Evolutionary conservation across 306 rosid genomes (phyloP), one percentile per base, ranked within the genome.

Genomic region (Malus sieversii): DNA sequence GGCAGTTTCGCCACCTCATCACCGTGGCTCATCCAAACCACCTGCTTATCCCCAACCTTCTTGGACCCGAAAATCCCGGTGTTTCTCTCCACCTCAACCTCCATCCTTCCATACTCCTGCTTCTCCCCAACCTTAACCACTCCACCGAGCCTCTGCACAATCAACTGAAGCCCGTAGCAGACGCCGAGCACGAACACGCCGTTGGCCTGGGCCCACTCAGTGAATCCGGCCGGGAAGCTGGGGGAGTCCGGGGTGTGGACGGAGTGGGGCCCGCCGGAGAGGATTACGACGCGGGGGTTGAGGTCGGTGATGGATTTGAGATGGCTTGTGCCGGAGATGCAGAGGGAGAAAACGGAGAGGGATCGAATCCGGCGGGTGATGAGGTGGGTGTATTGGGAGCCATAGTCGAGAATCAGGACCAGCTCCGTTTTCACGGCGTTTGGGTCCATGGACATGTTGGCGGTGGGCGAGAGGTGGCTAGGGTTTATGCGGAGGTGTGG

Each of bases 1-100:
- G 99, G 99, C 55, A 92, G 78, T 19, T 60, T 53, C 1, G 73
- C 89, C 18, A 85, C 97, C 84, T 95, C 99, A 30, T 95, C 97
- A 6, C 99, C 97, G 59, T 95, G 99, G 82, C 99, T 95, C 99
- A 95, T 92, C 97, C 99, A 95, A 42, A 95, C 99, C 9, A 71
- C 78, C 84, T 90, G 86, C 38, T 63, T 80, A 23, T 77, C 83
- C 30, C 97, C 97, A 1, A 89, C 82, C 10, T 53, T 66, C 32
- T 81, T 83, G 13, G 75, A 12, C 29, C 84, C 86, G 14, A 77
- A 95, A 14, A 95, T 79, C 9, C 87, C 93, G 4, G 83, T 74
- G 7, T 73, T 64, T 14, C 58, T 63, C 60, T 84, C 84, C 42
- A 90, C 97, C 73, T 10, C 72, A 19, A 95, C 90, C 72, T 95